Evolutionary conservation across 768 basidiomycete species (phyloP).

Genomic region (Leccinum subgranulosum): DNA sequence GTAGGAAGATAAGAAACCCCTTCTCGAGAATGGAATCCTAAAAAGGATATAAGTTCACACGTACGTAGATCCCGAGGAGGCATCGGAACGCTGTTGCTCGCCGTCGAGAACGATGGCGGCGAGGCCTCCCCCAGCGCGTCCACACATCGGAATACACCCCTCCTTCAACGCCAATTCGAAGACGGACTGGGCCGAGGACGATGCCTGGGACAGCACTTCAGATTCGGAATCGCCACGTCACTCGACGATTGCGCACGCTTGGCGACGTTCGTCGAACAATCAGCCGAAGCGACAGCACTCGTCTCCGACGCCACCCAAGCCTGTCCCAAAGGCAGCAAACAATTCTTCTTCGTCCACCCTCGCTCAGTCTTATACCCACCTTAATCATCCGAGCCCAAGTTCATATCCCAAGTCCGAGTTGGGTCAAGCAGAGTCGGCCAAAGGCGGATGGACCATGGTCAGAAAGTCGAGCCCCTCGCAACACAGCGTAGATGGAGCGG

Average conservation of each 20-base stretch:
- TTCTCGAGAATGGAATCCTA: not conserved
- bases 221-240: constrained; percentile 70
- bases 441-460: constrained; percentile 80
- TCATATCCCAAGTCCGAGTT: constrained; percentile 62
- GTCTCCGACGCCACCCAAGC: constrained; percentile 46
- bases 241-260: constrained; percentile 46
- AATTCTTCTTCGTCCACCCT: constrained; percentile 65
- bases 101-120: constrained; percentile 41
- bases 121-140: constrained; percentile 69
- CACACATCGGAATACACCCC: constrained; percentile 65
- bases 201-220: constrained; percentile 82
- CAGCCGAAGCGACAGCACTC: constrained; percentile 28
- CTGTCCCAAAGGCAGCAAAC: constrained; percentile 46
- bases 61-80: not conserved
- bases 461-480: constrained; percentile 37
- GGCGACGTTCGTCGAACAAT: constrained; percentile 33
- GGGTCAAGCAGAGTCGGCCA: constrained; percentile 39
- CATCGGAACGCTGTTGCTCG: constrained; percentile 2
- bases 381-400: constrained; percentile 68
- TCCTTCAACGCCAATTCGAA: constrained; percentile 42
- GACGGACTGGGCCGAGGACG: constrained; percentile 78
- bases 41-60: constrained; percentile 10
- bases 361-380: constrained; percentile 78
- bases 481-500: constrained; percentile 21
- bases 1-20: no score